Evolutionary conservation across 1,139 yeast species (phyloP).

Genomic region (Kurtzmaniella quercitrusa): DNA sequence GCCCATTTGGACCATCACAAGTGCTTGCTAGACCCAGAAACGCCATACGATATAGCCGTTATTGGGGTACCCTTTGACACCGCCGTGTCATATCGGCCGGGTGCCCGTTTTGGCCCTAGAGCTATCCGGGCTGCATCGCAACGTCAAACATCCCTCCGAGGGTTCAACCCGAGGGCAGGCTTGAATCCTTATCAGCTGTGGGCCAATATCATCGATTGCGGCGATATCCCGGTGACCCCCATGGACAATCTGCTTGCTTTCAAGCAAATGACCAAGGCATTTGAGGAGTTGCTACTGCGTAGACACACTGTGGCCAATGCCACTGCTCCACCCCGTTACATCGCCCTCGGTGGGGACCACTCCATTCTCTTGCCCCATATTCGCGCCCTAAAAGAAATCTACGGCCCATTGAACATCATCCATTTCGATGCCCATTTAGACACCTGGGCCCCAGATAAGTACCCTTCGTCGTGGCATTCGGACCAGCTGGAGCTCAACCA

Average conservation of each 20-base stretch:
- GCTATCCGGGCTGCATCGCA: constrained; percentile 72
- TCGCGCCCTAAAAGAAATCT: constrained; percentile 52
- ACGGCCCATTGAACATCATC: constrained; percentile 64
- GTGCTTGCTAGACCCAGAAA: constrained; percentile 49
- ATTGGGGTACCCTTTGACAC: constrained; percentile 80
- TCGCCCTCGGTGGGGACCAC: constrained; percentile 78
- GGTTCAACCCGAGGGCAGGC: constrained; percentile 63
- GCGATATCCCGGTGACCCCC: constrained; percentile 78
- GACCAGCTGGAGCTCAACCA: constrained; percentile 64
- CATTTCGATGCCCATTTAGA: constrained; percentile 81
- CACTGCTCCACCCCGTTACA: constrained; percentile 50
- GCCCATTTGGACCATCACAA: constrained; percentile 61
- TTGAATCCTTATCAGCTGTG: constrained; percentile 62
- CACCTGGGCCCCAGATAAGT: constrained; percentile 69
- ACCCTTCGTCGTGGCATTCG: constrained; percentile 68
- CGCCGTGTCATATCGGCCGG: constrained; percentile 68
- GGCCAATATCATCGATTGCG: constrained; percentile 72
- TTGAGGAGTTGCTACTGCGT: constrained; percentile 48
- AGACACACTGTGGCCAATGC: constrained; percentile 20
- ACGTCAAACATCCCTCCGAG: constrained; percentile 62
- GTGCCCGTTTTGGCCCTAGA: constrained; percentile 79
- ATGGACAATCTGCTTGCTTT: constrained; percentile 70
- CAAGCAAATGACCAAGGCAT: constrained; percentile 66
- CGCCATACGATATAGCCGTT: constrained; percentile 57
- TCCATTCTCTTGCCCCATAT: constrained; percentile 67